These are phyloP conservation scores for Exophiala spinifera DNA, from an alignment of 2,329 filamentous ascomycete genomes.

Conservation along the genomic window DNA sequence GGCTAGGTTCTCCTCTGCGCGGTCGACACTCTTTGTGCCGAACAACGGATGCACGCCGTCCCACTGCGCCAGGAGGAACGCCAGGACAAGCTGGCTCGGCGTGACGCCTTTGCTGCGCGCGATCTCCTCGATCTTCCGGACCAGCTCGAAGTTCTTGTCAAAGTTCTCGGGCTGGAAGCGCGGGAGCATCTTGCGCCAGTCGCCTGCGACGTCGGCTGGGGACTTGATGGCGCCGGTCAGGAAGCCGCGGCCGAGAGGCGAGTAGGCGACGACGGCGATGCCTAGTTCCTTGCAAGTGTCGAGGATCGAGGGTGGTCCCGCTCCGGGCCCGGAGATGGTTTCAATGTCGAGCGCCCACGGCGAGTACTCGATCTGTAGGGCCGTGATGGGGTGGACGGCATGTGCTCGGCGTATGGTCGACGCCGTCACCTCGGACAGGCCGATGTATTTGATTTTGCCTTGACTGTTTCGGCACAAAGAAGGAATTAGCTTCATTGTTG, in stretches of 20 bases:
- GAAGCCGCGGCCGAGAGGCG: slow-evolving; percentile 62
- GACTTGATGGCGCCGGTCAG: slow-evolving; percentile 53
- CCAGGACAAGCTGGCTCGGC: slow-evolving; percentile 62
- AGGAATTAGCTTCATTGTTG: no score
- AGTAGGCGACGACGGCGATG: slow-evolving; percentile 71
- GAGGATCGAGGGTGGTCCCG: slow-evolving; percentile 34
- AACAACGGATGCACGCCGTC: slow-evolving; percentile 45
- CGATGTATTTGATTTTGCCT: slow-evolving; percentile 52
- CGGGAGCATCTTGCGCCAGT: slow-evolving; percentile 50
- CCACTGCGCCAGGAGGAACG: slow-evolving; percentile 57
- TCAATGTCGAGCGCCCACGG: slow-evolving; percentile 49
- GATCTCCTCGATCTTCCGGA: slow-evolving; percentile 55
- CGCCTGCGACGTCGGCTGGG: slow-evolving; percentile 54
- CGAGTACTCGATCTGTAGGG: slow-evolving; percentile 51
- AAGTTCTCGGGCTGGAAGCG: slow-evolving; percentile 64
- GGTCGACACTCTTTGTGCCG: slow-evolving; percentile 31
- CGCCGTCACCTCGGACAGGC: slow-evolving; percentile 47
- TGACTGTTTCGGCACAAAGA: slow-evolving; percentile 21
- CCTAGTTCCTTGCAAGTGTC: slow-evolving; percentile 51
- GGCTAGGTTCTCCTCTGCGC: slow-evolving; percentile 34
- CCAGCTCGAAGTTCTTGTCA: slow-evolving; percentile 61
- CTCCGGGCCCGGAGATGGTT: no score
- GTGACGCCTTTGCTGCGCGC: slow-evolving; percentile 61
- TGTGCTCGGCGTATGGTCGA: slow-evolving; percentile 47
- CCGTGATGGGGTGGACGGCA: slow-evolving; percentile 46